Base-by-base conservation (phyloP, 805 yeast genomes). In the Clavispora vitiphila region DNA sequence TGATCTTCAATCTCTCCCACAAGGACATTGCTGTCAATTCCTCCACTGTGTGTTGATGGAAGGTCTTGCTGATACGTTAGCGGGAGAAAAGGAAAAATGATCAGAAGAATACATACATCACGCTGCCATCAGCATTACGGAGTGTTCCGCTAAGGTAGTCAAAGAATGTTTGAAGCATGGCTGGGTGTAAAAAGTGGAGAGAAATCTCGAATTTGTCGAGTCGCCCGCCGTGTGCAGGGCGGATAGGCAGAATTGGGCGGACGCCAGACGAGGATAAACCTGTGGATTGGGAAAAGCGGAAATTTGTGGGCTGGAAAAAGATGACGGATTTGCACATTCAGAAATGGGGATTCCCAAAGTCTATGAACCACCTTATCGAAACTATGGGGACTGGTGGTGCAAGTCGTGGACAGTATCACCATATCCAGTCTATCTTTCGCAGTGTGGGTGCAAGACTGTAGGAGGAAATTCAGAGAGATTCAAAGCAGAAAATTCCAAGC, bases 11-110 rank as follows among this genome's bases (percentile, higher is more conserved):
- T 55, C 97, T 79, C 52, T 82, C 73, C 37, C 66, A 34, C 38
- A 88, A 19, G 2, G 84, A 65, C 78, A 87, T 65, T 5, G 64
- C 68, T 27, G 71, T 69, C 59, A 86, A 76, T 48, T 81, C 83
- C 32, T 78, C 82, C 37, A 61, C 43, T 25, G 76, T 56, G 53
- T 65, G 62, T 16, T 59, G 51, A 39, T 55, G 34, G 48, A 50
- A 51, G 30, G 42, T 42, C 35, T 48, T 50, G 26, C 54, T 50
- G 24, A 21, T 5, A 29, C 11, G 35, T 22, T 21, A 26, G 52
- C 45, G 39, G 46, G 49, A 36, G 37, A 8, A 8, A 29, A 29
- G 16, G n/a, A n/a, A 16, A 19, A 35, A 5, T 15, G 11, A 5
- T 7, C 4, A 11, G 14, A 10, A 12, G 9, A 6, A 11, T 12